phyloP scores from a whole-genome alignment of 352 stramenopile genomes.

The Phytophthora aleatoria region DNA sequence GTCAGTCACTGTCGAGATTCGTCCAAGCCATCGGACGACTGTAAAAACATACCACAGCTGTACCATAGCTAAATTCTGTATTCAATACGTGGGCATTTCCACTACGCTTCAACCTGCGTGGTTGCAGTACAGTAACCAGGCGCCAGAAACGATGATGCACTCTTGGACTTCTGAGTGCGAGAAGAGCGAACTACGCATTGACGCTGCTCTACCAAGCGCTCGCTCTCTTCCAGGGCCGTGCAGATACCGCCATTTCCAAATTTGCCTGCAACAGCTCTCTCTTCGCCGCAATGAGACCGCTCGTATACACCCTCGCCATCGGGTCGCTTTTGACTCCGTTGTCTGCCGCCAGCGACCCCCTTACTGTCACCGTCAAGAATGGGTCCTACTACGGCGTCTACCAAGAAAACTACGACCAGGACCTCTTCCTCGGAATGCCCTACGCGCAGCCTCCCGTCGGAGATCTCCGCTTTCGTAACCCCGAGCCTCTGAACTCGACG shows the following conservation, averaged over 20 bases:
- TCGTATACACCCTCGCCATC: background rate
- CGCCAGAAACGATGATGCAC: background rate
- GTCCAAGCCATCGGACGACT: background rate
- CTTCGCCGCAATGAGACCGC: background rate
- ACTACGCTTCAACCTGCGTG: background rate
- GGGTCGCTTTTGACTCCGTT: background rate
- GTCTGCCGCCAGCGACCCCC: background rate
- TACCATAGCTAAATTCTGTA: background rate
- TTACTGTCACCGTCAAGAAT: constrained; percentile 26
- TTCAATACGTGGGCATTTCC: background rate
- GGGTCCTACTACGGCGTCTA: constrained; percentile 31
- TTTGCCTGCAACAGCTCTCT: no score
- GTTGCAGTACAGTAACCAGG: constrained; percentile 7
- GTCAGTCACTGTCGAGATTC: no score
- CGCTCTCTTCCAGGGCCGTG: background rate
- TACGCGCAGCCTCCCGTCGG: constrained; percentile 26
- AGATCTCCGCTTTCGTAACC: constrained; percentile 28
- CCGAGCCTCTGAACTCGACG: constrained; percentile 15
- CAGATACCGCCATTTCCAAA: background rate
- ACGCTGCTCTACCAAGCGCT: background rate
- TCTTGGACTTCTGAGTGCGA: background rate
- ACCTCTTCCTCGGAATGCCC: constrained; percentile 38
- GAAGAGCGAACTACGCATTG: background rate
- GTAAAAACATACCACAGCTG: background rate
- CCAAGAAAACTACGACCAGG: constrained; percentile 25